Percentiles rank a stretch among this genome's conserved stretches.
Conservation (phyloP, 768 basidiomycete species). For the Tulasnella sp. region DNA sequence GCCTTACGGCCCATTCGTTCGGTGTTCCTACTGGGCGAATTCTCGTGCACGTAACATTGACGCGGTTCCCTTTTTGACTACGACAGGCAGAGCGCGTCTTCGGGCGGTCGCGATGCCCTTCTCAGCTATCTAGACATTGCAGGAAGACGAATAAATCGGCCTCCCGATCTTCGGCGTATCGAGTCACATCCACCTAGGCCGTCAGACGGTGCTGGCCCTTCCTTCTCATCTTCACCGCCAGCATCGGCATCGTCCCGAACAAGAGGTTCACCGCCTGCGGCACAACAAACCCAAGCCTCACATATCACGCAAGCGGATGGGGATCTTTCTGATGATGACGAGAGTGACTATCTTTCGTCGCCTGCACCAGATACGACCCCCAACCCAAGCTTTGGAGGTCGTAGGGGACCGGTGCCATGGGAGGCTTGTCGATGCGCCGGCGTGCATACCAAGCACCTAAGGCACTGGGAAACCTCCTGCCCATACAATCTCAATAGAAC, state of each 20-base stretch:
- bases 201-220: not conserved
- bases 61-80: conserved; percentile 7
- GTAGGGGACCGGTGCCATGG: not conserved
- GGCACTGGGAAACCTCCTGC: conserved; percentile 12
- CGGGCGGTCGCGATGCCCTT: conserved; percentile 1
- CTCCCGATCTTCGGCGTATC: not conserved
- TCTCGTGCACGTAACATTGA: not conserved
- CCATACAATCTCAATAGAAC: not conserved
- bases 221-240: not conserved
- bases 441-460: not conserved
- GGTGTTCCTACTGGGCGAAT: not conserved
- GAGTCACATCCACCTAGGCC: not conserved
- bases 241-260: not conserved
- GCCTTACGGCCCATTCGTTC: not conserved
- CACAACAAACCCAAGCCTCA: not conserved
- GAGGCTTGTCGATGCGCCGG: not conserved
- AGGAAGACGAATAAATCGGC: not conserved
- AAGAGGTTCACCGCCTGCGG: not conserved
- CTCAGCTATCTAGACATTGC: conserved; percentile 8
- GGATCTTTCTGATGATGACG: not conserved
- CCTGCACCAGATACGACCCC: not conserved
- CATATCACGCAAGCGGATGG: not conserved
- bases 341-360: not conserved
- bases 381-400: not conserved
- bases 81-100: not conserved